phyloP scores from a whole-genome alignment of 768 basidiomycete genomes.

The Kondoa subrosea region DNA sequence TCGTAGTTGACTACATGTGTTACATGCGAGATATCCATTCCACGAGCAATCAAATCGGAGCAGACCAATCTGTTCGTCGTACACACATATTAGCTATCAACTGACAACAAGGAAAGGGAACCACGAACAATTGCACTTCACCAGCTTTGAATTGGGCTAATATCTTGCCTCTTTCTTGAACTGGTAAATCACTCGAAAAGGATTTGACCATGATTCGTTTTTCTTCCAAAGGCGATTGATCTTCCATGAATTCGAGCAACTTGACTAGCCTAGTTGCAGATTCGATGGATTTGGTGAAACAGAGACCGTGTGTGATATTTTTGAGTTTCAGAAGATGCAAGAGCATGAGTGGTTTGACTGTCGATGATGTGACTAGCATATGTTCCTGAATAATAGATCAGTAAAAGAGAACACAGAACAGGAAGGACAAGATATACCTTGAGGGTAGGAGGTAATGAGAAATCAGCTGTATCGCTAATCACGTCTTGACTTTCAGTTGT shows the following conservation, averaged over 20 bases:
- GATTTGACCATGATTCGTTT: conserved; percentile 40
- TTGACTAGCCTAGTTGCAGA: conserved; percentile 65
- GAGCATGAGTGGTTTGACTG: conserved; percentile 71
- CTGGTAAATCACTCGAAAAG: conserved; percentile 72
- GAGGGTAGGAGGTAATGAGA: conserved; percentile 57
- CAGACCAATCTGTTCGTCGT: conserved; percentile 58
- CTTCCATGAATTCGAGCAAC: conserved; percentile 55
- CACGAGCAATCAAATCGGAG: conserved; percentile 87
- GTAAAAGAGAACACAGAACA: neutral
- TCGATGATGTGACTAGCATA: conserved; percentile 61
- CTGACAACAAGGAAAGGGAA: neutral
- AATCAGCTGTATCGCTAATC: conserved; percentile 30
- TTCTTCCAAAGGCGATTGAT: conserved; percentile 17
- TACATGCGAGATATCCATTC: conserved; percentile 84
- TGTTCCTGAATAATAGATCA: conserved; percentile 47
- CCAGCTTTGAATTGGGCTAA: conserved; percentile 65
- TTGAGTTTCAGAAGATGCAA: conserved; percentile 61
- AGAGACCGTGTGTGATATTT: conserved; percentile 51
- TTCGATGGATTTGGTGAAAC: conserved; percentile 95
- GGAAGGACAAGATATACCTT: conserved; percentile 38
- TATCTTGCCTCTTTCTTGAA: conserved; percentile 54
- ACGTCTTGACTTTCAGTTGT: conserved; percentile 51
- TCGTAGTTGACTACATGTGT: conserved; percentile 91
- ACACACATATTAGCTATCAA: neutral
- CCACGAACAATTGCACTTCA: conserved; percentile 67